phyloP scores from a whole-genome alignment of 1,139 yeast species.

The Arxiozyma slooffiae region DNA sequence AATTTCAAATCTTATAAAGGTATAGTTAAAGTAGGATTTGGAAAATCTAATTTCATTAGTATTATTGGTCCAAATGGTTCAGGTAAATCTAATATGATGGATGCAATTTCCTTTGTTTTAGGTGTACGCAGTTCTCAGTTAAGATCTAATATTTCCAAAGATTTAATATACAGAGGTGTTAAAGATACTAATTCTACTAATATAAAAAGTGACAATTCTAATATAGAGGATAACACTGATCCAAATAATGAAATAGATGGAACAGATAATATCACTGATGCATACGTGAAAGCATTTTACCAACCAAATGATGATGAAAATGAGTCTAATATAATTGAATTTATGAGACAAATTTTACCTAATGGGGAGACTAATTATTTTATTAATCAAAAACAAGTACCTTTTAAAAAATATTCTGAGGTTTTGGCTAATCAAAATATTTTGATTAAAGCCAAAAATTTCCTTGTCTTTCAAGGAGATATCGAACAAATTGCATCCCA shows the following conservation, averaged over 20 bases:
- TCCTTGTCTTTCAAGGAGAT: slow-evolving; percentile 93
- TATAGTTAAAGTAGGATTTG: slow-evolving; percentile 66
- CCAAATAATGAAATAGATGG: not conserved
- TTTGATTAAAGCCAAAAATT: slow-evolving; percentile 80
- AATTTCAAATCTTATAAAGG: slow-evolving; percentile 92
- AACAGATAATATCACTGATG: slow-evolving; percentile 37
- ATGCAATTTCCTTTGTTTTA: slow-evolving; percentile 88
- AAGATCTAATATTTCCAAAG: slow-evolving; percentile 64
- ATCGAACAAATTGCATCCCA: slow-evolving; percentile 91
- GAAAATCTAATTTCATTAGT: slow-evolving; percentile 72
- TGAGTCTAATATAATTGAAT: slow-evolving; percentile 37
- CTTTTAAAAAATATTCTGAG: slow-evolving; percentile 55
- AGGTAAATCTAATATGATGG: slow-evolving; percentile 97
- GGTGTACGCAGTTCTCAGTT: slow-evolving; percentile 74
- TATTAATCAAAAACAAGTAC: slow-evolving; percentile 53
- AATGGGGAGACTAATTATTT: slow-evolving; percentile 61
- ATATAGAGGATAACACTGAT: slow-evolving; percentile 17
- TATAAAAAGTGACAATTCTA: slow-evolving; percentile 13
- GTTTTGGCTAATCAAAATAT: slow-evolving; percentile 74
- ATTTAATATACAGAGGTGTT: slow-evolving; percentile 72
- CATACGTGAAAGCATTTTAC: slow-evolving; percentile 76
- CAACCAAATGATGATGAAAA: slow-evolving; percentile 44
- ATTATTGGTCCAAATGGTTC: slow-evolving; percentile 98
- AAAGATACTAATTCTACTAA: slow-evolving; percentile 11
- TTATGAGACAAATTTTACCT: slow-evolving; percentile 40